Evolutionary conservation across 1,284 basidiomycete species (phyloP).

Genomic region (Leccinum pseudoinsigne): DNA sequence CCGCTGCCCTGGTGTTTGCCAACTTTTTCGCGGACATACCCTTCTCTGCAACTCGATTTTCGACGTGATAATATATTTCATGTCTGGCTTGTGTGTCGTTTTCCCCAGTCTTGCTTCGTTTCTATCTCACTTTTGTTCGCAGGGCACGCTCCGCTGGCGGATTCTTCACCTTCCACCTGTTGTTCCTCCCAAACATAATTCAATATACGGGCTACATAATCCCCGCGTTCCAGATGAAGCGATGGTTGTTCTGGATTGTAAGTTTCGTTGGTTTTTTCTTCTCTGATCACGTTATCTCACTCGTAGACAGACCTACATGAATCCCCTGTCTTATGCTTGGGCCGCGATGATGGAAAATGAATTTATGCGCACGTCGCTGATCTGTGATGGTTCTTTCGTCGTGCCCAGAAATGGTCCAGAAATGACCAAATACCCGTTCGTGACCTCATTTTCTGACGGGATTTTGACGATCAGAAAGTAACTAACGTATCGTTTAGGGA

Average conservation of each 20-base stretch:
- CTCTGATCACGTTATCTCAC: conserved; percentile 8
- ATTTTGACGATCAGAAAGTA: background rate
- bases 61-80: conserved; percentile 75
- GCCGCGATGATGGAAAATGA: conserved; percentile 83
- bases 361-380: conserved; percentile 69
- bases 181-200: conserved; percentile 64
- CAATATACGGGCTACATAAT: conserved; percentile 63
- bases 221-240: conserved; percentile 75
- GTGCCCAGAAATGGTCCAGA: conserved; percentile 70
- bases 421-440: conserved; percentile 66
- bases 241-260: conserved; percentile 89
- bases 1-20: conserved; percentile 70
- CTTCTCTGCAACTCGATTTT: conserved; percentile 69
- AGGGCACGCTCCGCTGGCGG: conserved; percentile 55
- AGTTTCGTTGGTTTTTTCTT: background rate
- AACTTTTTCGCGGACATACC: conserved; percentile 79
- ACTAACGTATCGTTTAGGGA: conserved; percentile 34
- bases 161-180: conserved; percentile 74
- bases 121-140: conserved; percentile 8
- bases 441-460: conserved; percentile 17
- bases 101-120: background rate
- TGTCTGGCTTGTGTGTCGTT: conserved; percentile 51
- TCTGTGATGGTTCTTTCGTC: conserved; percentile 68
- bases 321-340: conserved; percentile 80
- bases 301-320: conserved; percentile 61